Evolutionary conservation across 805 yeast species (phyloP), one percentile per base, ranked within the genome.

Genomic region (Barnettozyma sucrosica): DNA sequence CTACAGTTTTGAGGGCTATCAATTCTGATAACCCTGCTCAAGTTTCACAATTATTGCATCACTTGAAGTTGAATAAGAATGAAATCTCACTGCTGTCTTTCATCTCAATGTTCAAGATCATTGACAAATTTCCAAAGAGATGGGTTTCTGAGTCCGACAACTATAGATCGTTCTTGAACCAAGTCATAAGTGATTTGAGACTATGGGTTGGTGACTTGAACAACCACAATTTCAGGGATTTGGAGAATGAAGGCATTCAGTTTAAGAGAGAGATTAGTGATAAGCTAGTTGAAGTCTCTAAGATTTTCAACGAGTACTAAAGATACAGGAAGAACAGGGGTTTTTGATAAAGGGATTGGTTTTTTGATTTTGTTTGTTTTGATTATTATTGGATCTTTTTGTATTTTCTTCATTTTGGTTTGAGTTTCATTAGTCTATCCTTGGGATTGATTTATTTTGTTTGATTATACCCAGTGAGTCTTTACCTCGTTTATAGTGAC

Each of bases 221-320:
- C 23, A 54, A 57, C 32, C 25, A 40, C n/a, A 54, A 53, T 19
- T 60, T 58, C 23, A 53, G 49, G 33, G 64, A 60, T 44, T 44
- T 54, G 14, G 52, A 52, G 33, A 59, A 54, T 21, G 55, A 53
- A 25, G 58, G 58, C 3, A 36, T 58, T 14, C 50, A 52, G 30
- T 48, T 64, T 45, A 63, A 59, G 49, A 55, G 62, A 39, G 64
- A 61, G 41, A 57, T 63, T 7, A 59, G 66, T 46, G 67, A 62
- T 43, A 50, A 56, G 33, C 52, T 64, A 34, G 65, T 64, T 36
- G 49, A 51, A 16, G 55, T 55, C 19, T 61, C 65, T 14, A 57
- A 57, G 38, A 38, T 50, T 8, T 53, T 61, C 41, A 58, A 55
- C 38, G 62, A 55, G 24, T 50, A 49, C 41, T 43, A 38, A 25